Base-by-base conservation (phyloP, 257 asterid genomes). In the Solanum habrochaites region DNA sequence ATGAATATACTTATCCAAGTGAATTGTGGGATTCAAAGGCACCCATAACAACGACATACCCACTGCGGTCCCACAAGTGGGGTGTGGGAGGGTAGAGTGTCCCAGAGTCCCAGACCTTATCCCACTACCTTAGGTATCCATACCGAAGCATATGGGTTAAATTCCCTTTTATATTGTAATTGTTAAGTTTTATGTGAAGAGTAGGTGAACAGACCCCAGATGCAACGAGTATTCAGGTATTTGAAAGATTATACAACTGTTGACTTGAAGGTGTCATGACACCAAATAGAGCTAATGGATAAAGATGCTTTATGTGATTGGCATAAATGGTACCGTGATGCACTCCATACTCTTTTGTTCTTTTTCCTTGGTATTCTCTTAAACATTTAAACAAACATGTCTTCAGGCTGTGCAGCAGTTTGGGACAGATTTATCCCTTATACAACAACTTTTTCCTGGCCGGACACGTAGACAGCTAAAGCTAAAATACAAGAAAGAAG, bases 391-490 rank as follows among this genome's bases (percentile, higher is more conserved):
- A 58, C 42, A 40, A 35, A 67, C 67, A 8, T 43, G 66, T 74
- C 45, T 86, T 82, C 82, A 96, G 99, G 99, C 93, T 39, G 85
- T 95, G 52, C 92, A 89, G 91, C 98, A 93, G 90, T 94, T 95
- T 92, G 99, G 99, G 87, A 91, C 98, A 20, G 98, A 96, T 89
- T 90, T 95, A 86, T 93, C 98, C 39, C 91, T 96, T 98, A 94
- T 96, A 91, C 94, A 92, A 77, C 97, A 93, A 84, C 98, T 94
- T 83, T 95, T 96, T 90, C 98, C 98, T 82, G 98, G 88, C 23
- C 94, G 94, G 83, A 92, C 94, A 49, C 95, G 96, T 39, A 87
- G 91, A 23, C 98, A 96, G 81, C 72, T 95, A 73, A 94, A 92
- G 91, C 88, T 91, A 86, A 96, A 96, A 88, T 95, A 92, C 91